Evolutionary conservation across 768 basidiomycete genomes (phyloP), one percentile per base, ranked within the genome.

Genomic region (Dendrothele bispora): DNA sequence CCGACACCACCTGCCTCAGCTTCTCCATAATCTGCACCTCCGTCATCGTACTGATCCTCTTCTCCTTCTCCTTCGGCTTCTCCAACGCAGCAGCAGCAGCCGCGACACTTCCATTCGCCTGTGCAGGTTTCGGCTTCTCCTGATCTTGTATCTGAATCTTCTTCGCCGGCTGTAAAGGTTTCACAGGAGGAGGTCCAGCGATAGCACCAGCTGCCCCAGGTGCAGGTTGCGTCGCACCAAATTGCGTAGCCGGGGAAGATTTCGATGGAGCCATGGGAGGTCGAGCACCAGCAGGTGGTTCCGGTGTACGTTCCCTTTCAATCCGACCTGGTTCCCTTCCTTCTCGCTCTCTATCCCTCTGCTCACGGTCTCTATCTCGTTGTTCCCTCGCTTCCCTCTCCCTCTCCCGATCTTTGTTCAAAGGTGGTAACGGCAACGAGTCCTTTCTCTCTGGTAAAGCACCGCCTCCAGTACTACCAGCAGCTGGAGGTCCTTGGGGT

Each of bases 21-120:
- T 95, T 97, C 64, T 95, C 91, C 95, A 98, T 97, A 58, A 98
- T 95, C 72, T 99, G 95, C 40, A 86, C 88, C 69, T 99, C 95
- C 41, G 88, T 89, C 91, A 99, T 91, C 30, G 93, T 90, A 54
- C 91, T 94, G 58, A 98, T 95, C 52, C 95, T 79, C 69, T 92
- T 88, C 67, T 95, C 83, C 67, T 89, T 86, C 61, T 90, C 83
- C 65, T 87, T 88, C 46, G 83, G 79, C 65, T 82, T 84, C 62
- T 88, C 79, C 51, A 87, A 72, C 28, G 86, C 78, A 1, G 75
- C 85, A 12, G 91, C 87, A 1, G 86, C 86, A 0, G 86, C 86
- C 1, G 84, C 82, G 1, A 75, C 75, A 7, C 77, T 73, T 14
- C 70, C 63, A 15, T 65, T 73, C 3, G 70, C 64, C 36, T 67